These are phyloP conservation scores for Lasiodiplodia sp. DNA, from an alignment of 2,329 filamentous ascomycete species.

Conservation along the genomic window DNA sequence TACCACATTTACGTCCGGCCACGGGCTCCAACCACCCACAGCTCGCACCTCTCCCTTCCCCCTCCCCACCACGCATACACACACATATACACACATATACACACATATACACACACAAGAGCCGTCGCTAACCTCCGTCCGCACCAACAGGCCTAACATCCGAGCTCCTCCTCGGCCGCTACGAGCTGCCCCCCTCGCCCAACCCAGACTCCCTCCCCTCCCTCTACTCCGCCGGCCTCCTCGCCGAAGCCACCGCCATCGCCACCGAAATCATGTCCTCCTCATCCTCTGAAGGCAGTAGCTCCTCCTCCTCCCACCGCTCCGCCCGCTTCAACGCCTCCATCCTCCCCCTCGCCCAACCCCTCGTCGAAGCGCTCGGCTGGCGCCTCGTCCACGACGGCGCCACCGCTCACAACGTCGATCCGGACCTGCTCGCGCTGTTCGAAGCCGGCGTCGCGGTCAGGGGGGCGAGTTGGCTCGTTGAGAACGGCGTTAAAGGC, in stretches of 20 bases:
- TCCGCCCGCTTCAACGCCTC: neutral
- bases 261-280: neutral
- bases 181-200: neutral
- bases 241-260: neutral
- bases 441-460: neutral
- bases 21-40: no score
- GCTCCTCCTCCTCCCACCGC: neutral
- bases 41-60: no score
- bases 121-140: no score
- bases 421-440: neutral
- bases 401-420: neutral
- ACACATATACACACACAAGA: no score
- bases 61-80: no score
- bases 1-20: no score
- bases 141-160: neutral
- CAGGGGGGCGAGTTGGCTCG: neutral
- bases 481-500: neutral
- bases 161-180: neutral
- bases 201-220: neutral
- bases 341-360: neutral
- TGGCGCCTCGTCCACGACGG: neutral
- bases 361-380: neutral
- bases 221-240: neutral
- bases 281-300: neutral
- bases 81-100: no score